Percentiles rank a stretch among this genome's conserved stretches.
These are phyloP conservation scores for Sporothrix schenckii DNA, from an alignment of 2,329 filamentous ascomycete species.

Conservation along the genomic window DNA sequence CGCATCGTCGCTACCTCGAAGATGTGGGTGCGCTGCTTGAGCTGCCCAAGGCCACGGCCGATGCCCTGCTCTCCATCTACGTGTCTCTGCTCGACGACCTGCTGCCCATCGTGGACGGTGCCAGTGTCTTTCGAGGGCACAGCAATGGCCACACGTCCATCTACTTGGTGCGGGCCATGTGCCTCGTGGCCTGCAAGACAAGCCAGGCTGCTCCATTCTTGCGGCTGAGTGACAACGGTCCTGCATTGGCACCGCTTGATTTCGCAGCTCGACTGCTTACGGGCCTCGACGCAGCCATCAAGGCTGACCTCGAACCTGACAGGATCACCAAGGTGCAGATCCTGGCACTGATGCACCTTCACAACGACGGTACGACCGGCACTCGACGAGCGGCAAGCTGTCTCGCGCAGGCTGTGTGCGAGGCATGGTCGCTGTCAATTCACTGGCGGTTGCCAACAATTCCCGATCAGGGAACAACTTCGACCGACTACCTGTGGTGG, in stretches of 20 bases:
- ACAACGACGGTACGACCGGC: conserved; percentile 17
- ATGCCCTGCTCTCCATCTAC: conserved; percentile 1
- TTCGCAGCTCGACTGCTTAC: conserved; percentile 15
- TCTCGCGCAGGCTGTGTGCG: conserved; percentile 17
- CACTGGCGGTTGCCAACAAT: conserved; percentile 4
- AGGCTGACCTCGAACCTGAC: conserved; percentile 24
- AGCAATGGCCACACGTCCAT: conserved; percentile 11
- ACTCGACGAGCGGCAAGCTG: conserved; percentile 14
- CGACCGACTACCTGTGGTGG: conserved; percentile 22
- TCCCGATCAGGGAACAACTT: not conserved
- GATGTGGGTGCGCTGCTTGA: conserved; percentile 3
- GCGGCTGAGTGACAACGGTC: not conserved
- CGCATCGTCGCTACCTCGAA: not conserved
- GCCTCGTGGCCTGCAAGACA: conserved; percentile 17
- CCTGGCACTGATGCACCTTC: conserved; percentile 24
- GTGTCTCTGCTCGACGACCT: conserved; percentile 1
- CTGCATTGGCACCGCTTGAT: conserved; percentile 5
- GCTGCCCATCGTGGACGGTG: conserved; percentile 1
- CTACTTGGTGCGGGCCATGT: conserved; percentile 2
- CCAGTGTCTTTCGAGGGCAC: not conserved
- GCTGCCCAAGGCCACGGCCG: not conserved
- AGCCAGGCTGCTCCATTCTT: not conserved
- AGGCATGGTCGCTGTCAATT: conserved; percentile 19
- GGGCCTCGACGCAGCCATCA: conserved; percentile 16
- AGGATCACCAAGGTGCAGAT: conserved; percentile 24